These are phyloP conservation scores for Entomortierella chlamydospora DNA, from an alignment of 192 early-diverging fungal species.

Conservation along the genomic window DNA sequence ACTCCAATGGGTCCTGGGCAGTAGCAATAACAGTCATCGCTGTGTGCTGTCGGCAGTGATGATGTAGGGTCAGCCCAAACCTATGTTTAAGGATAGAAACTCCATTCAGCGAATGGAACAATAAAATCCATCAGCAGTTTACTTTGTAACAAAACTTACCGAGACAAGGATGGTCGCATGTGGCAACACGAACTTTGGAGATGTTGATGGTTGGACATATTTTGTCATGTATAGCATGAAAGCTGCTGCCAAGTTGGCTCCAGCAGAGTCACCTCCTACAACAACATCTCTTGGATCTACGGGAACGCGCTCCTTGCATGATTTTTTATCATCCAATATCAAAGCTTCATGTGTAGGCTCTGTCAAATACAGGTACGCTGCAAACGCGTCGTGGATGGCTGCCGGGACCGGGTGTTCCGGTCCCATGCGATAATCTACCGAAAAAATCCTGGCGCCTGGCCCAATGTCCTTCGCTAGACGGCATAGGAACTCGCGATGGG, in stretches of 20 bases:
- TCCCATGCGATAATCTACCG: slow-evolving; percentile 83
- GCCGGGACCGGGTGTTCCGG: slow-evolving; percentile 86
- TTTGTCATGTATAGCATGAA: slow-evolving; percentile 35
- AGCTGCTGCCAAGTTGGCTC: slow-evolving; percentile 69
- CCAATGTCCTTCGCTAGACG: slow-evolving; percentile 29
- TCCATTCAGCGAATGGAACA: not conserved
- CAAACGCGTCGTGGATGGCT: slow-evolving; percentile 85
- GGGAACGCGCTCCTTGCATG: slow-evolving; percentile 21
- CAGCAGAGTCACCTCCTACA: slow-evolving; percentile 77
- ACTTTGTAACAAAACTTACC: no score
- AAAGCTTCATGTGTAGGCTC: slow-evolving; percentile 59
- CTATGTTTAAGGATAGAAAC: slow-evolving; percentile 1
- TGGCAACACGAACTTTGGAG: slow-evolving; percentile 33
- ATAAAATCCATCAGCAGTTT: not conserved
- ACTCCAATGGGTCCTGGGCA: slow-evolving; percentile 33
- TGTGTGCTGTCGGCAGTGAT: slow-evolving; percentile 20
- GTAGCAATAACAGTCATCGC: slow-evolving; percentile 35
- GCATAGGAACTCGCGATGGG: slow-evolving; percentile 20
- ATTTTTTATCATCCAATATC: slow-evolving; percentile 23
- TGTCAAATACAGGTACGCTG: slow-evolving; percentile 77
- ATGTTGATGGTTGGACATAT: slow-evolving; percentile 37
- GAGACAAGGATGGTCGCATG: slow-evolving; percentile 30
- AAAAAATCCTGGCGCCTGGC: slow-evolving; percentile 36
- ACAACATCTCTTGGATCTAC: slow-evolving; percentile 67
- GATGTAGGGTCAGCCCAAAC: slow-evolving; percentile 33